Conservation (phyloP, 208 protist species). For the Trypanosoma cruzi region DNA sequence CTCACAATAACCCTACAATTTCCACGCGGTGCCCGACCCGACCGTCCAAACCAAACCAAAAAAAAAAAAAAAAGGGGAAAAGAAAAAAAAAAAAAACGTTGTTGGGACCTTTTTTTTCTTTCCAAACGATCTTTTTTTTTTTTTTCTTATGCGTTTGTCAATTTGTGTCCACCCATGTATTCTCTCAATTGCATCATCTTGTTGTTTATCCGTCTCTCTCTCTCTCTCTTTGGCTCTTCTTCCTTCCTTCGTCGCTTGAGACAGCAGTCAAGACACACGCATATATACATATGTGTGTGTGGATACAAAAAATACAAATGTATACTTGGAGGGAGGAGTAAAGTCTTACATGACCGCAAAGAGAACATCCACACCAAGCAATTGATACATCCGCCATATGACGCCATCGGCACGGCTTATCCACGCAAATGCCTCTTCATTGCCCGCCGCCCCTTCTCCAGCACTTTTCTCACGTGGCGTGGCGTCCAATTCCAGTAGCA, state of each 20-base stretch:
- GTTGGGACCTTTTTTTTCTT: too few species aligned
- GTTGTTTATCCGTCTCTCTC: neutral
- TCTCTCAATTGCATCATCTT: too few species aligned
- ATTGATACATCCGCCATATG: constrained; percentile 44
- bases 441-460: constrained; percentile 6
- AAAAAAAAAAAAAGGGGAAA: neutral
- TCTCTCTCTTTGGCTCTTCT: neutral
- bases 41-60: neutral
- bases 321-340: neutral
- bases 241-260: too few species aligned
- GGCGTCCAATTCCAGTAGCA: constrained; percentile 37
- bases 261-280: constrained; percentile 5
- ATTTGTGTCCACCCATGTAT: too few species aligned
- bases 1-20: neutral
- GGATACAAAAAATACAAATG: too few species aligned
- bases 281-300: too few species aligned
- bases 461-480: constrained; percentile 16
- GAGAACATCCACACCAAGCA: constrained; percentile 68
- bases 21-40: too few species aligned
- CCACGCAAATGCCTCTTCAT: constrained; percentile 38
- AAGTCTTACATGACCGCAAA: constrained; percentile 40
- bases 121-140: too few species aligned
- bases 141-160: too few species aligned
- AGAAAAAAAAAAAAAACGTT: too few species aligned
- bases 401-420: constrained; percentile 57